These are phyloP conservation scores for Lodderomyces theae DNA, from an alignment of 1,139 yeast species.

Conservation along the genomic window DNA sequence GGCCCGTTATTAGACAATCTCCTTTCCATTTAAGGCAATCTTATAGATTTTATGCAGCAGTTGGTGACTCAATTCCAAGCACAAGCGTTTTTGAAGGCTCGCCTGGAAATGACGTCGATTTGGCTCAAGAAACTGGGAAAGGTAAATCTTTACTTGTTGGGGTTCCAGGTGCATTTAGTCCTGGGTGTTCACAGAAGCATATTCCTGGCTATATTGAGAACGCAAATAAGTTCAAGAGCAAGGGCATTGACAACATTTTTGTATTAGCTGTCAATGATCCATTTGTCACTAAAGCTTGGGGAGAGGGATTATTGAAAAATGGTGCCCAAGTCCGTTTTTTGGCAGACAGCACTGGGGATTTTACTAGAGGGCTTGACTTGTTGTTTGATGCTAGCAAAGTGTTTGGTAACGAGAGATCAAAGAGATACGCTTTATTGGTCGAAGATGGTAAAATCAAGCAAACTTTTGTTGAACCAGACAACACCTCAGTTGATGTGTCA, in stretches of 20 bases:
- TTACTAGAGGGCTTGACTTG: slow-evolving; percentile 61
- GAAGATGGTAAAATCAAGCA: slow-evolving; percentile 69
- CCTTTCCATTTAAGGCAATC: slow-evolving; percentile 10
- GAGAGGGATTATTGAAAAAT: slow-evolving; percentile 18
- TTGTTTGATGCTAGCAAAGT: slow-evolving; percentile 67
- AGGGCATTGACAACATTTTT: slow-evolving; percentile 61
- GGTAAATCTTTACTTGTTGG: slow-evolving; percentile 69
- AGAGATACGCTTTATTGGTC: slow-evolving; percentile 73
- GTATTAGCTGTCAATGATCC: slow-evolving; percentile 84
- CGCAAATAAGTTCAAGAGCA: slow-evolving; percentile 50
- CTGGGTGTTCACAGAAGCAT: slow-evolving; percentile 77
- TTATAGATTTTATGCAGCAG: slow-evolving; percentile 32
- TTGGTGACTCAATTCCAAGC: slow-evolving; percentile 60
- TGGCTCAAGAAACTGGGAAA: slow-evolving; percentile 51
- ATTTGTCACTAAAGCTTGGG: slow-evolving; percentile 68
- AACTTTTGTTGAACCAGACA: slow-evolving; percentile 78
- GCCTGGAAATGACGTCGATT: slow-evolving; percentile 63
- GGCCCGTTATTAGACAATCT: slow-evolving; percentile 10
- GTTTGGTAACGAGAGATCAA: slow-evolving; percentile 73
- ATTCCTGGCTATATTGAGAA: slow-evolving; percentile 72
- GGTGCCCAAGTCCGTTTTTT: slow-evolving; percentile 51
- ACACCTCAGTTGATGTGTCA: slow-evolving; percentile 60
- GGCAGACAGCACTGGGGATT: slow-evolving; percentile 76
- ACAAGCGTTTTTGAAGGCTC: slow-evolving; percentile 57
- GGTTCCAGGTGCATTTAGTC: slow-evolving; percentile 90